Conservation (phyloP, 495 filamentous ascomycete species). For the Astrothelium subdiscretum region DNA sequence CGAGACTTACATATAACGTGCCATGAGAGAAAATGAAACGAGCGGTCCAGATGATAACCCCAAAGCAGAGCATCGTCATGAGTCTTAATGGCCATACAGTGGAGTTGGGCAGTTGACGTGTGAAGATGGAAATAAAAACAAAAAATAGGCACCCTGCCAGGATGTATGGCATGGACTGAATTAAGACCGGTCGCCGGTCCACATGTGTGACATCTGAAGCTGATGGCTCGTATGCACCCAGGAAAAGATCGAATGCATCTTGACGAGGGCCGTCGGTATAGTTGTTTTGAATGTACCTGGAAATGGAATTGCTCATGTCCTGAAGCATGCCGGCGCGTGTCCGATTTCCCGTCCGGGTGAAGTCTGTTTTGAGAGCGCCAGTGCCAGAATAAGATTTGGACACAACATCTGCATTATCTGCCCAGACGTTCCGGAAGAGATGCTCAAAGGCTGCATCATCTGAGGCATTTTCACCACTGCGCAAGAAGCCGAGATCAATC, state of each 20-base stretch:
- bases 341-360: conserved; percentile 78
- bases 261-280: conserved; percentile 86
- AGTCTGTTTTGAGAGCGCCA: conserved; percentile 91
- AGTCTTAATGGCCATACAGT: conserved; percentile 66
- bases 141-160: conserved; percentile 81
- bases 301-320: conserved; percentile 72
- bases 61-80: conserved; percentile 63
- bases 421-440: conserved; percentile 92
- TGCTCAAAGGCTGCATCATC: conserved; percentile 69
- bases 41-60: conserved; percentile 54
- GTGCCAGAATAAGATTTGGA: conserved; percentile 88
- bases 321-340: conserved; percentile 72
- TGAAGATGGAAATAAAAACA: conserved; percentile 65
- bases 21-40: conserved; percentile 71
- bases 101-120: conserved; percentile 52
- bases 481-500: conserved; percentile 63
- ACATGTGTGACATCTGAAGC: conserved; percentile 57
- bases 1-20: conserved; percentile 73
- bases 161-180: conserved; percentile 85
- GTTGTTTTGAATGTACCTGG: conserved; percentile 80
- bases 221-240: conserved; percentile 69
- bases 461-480: conserved; percentile 53
- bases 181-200: conserved; percentile 75
- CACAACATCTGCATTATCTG: conserved; percentile 93
- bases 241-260: conserved; percentile 89